Base-by-base conservation (phyloP, 805 yeast genomes). In the Candida nanaspora region DNA sequence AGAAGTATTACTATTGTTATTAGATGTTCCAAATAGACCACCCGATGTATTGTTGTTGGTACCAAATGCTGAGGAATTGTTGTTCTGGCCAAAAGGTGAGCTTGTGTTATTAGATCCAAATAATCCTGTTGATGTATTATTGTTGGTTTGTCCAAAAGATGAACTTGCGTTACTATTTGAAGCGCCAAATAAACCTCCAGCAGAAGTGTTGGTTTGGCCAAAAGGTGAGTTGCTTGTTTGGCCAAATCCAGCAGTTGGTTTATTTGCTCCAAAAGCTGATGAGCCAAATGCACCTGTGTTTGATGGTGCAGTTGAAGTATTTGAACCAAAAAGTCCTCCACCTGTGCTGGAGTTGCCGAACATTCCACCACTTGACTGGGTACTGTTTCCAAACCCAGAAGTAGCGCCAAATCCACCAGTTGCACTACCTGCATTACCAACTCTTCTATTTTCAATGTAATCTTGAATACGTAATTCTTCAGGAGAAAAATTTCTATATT, bases 391-490 rank as follows among this genome's bases (percentile, higher is more conserved):
- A 46, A 59, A 56, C 3, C 61, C 14, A 7, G 34, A 31, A n/a
- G 61, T 50, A 26, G 51, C 46, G 2, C 53, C 68, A 50, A 56
- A 57, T 14, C 60, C 57, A 26, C 53, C 53, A 13, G 47, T 31
- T 15, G 49, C 45, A 33, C 44, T 45, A 34, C 47, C 40, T 35
- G 43, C 46, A 25, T 50, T 76, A 14, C 86, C 89, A 46, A 48
- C 77, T 45, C 77, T 72, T 55, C 93, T 72, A 41, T 76, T 77
- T 47, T 79, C 84, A 51, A 78, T 77, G 58, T 93, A 93, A 63
- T 93, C 99, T 59, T 83, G 91, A 50, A 74, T 67, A 56, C 99
- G 76, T 61, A 93, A 74, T 58, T 93, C 98, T 60, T 88, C 97
- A 54, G 80, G 75, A 0, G 96, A 85, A 52, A 62, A 85, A 50